Conservation (phyloP, 2,329 filamentous ascomycete genomes). For the Pseudocercospora fijiensis region DNA sequence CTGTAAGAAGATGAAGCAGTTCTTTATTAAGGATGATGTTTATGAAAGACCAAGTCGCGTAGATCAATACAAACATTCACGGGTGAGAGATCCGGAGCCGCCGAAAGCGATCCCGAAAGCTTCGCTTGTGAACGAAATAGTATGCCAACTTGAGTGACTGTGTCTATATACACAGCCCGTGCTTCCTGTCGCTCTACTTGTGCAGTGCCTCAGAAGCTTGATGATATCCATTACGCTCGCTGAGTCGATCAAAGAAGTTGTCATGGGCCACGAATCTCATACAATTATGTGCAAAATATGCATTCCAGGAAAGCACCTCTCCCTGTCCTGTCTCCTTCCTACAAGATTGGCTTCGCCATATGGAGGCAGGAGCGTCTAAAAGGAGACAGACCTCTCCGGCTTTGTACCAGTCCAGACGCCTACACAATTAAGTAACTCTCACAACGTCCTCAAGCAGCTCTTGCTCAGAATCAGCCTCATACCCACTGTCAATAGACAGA, state of each 20-base stretch:
- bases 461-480: slow-evolving; percentile 3
- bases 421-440: neutral
- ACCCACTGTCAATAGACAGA: slow-evolving; percentile 1
- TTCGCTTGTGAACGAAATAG: neutral
- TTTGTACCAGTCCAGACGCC: neutral
- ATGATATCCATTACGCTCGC: neutral
- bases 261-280: neutral
- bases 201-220: neutral
- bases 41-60: neutral
- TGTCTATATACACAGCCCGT: no score
- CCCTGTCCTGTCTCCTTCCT: neutral
- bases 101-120: neutral
- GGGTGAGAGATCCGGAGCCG: neutral
- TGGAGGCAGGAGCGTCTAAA: neutral
- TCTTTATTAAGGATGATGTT: neutral
- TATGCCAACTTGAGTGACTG: no score
- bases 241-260: neutral
- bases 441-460: neutral
- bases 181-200: neutral
- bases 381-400: neutral
- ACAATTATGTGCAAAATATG: neutral
- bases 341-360: neutral
- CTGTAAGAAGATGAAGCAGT: neutral
- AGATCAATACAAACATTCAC: neutral
- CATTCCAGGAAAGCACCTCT: neutral